Evolutionary conservation across 2,329 filamentous ascomycete species (phyloP).

Genomic region (Fusarium mundagurra): DNA sequence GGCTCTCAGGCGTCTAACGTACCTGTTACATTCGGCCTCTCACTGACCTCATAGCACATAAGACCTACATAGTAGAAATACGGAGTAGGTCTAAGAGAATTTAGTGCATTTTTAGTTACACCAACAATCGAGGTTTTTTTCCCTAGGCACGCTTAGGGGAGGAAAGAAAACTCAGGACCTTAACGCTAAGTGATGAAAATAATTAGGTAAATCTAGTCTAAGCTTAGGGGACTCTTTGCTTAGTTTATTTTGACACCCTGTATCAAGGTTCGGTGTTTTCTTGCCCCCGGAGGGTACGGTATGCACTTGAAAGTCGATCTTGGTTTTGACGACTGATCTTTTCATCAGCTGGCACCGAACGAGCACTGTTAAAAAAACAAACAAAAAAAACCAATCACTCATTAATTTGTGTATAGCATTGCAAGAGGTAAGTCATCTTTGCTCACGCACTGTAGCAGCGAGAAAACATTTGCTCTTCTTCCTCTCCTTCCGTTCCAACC

Average conservation of each 20-base stretch:
- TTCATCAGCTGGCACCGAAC: constrained; percentile 4
- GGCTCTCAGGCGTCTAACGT: neutral
- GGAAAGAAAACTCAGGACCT: too few relatives aligned
- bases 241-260: too few relatives aligned
- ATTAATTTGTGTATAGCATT: neutral
- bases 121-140: constrained; percentile 29
- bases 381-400: too few relatives aligned
- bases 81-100: neutral
- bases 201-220: too few relatives aligned
- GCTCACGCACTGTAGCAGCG: neutral
- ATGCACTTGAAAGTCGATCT: constrained; percentile 1
- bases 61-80: neutral
- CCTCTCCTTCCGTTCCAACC: neutral
- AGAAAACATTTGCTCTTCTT: neutral
- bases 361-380: neutral
- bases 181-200: too few relatives aligned
- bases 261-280: too few relatives aligned
- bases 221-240: too few relatives aligned
- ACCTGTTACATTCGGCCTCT: neutral
- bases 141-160: too few relatives aligned
- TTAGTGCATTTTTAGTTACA: constrained; percentile 10
- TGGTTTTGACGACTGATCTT: neutral
- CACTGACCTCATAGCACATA: constrained; percentile 16
- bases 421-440: neutral
- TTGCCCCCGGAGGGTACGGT: too few relatives aligned